A percentile compares a stretch with the other conserved stretches of the same genome.
These are phyloP conservation scores for Aspergillus cavernicola DNA, from an alignment of 495 filamentous ascomycete species.

Conservation along the genomic window DNA sequence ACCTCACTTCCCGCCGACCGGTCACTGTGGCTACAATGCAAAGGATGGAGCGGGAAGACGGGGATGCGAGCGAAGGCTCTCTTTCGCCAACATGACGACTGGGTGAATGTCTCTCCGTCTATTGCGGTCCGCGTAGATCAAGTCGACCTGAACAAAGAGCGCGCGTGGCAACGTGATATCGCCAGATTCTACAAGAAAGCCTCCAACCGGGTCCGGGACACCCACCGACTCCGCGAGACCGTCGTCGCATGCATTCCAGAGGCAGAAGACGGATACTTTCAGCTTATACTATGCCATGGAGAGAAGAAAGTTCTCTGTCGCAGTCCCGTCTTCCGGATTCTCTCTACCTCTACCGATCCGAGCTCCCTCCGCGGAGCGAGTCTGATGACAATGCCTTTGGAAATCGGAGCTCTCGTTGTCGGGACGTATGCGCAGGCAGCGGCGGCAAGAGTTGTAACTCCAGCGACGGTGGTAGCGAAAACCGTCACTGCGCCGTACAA, in stretches of 20 bases:
- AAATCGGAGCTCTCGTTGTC: conserved; percentile 56
- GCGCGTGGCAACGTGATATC: conserved; percentile 66
- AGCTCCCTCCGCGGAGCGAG: conserved; percentile 61
- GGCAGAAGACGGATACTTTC: conserved; percentile 63
- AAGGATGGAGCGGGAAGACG: conserved; percentile 63
- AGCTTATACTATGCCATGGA: conserved; percentile 57
- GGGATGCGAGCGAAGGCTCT: conserved; percentile 64
- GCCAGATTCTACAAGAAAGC: conserved; percentile 53
- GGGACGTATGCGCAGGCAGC: conserved; percentile 49
- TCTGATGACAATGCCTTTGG: conserved; percentile 58
- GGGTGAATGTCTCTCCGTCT: conserved; percentile 63
- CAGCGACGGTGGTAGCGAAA: conserved; percentile 40
- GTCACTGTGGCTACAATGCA: conserved; percentile 61
- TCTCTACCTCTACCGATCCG: conserved; percentile 55
- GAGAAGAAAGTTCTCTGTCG: conserved; percentile 55
- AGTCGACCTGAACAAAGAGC: conserved; percentile 48
- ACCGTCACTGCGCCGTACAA: conserved; percentile 30
- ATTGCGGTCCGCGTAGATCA: conserved; percentile 41
- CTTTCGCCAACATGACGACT: conserved; percentile 50
- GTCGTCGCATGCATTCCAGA: conserved; percentile 58
- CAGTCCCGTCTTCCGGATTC: conserved; percentile 61
- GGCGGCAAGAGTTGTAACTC: conserved; percentile 44
- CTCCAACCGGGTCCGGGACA: conserved; percentile 33
- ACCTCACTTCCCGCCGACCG: conserved; percentile 52
- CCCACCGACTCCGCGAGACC: conserved; percentile 55